These are phyloP conservation scores for Dothideomycetidae sp. DNA, from an alignment of 2,329 filamentous ascomycete genomes.

Conservation along the genomic window DNA sequence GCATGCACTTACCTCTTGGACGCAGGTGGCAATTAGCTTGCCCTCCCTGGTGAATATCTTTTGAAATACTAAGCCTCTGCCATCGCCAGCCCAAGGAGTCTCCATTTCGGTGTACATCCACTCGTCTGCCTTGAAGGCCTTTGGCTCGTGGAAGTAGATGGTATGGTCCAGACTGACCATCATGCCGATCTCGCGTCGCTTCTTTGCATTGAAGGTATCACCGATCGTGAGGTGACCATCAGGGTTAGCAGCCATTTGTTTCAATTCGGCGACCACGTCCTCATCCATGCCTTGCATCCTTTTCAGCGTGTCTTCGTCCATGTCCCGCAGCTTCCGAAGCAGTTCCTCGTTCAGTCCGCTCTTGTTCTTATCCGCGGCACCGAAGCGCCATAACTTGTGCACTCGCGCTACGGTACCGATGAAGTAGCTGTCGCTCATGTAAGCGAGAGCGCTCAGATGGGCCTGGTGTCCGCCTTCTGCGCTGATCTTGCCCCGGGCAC, in stretches of 20 bases:
- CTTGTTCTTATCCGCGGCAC: slow-evolving; percentile 10
- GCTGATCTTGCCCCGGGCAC: slow-evolving; percentile 59
- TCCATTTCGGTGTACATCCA: slow-evolving; percentile 74
- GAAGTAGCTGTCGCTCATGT: slow-evolving; percentile 67
- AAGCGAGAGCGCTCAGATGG: slow-evolving; percentile 77
- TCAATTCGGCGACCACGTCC: slow-evolving; percentile 39
- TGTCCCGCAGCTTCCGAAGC: slow-evolving; percentile 30
- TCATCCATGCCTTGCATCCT: slow-evolving; percentile 31
- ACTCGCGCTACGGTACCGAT: slow-evolving; percentile 75
- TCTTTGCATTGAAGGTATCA: slow-evolving; percentile 36
- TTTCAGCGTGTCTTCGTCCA: slow-evolving; percentile 31
- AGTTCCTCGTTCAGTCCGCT: slow-evolving; percentile 26
- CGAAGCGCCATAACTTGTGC: slow-evolving; percentile 52
- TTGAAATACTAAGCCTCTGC: slow-evolving; percentile 61
- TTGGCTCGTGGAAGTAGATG: slow-evolving; percentile 41
- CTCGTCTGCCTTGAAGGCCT: slow-evolving; percentile 40
- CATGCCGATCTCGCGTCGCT: slow-evolving; percentile 57
- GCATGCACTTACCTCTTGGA: slow-evolving; percentile 57
- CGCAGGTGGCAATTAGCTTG: slow-evolving; percentile 60
- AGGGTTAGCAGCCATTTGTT: slow-evolving; percentile 19
- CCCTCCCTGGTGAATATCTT: slow-evolving; percentile 59
- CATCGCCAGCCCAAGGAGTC: slow-evolving; percentile 67
- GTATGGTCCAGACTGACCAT: slow-evolving; percentile 67
- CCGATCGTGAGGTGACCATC: slow-evolving; percentile 26
- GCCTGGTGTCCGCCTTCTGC: slow-evolving; percentile 59